Percentiles rank a stretch among this genome's conserved stretches.
Conservation (phyloP, 352 stramenopile genomes). For the Peronospora destructor region DNA sequence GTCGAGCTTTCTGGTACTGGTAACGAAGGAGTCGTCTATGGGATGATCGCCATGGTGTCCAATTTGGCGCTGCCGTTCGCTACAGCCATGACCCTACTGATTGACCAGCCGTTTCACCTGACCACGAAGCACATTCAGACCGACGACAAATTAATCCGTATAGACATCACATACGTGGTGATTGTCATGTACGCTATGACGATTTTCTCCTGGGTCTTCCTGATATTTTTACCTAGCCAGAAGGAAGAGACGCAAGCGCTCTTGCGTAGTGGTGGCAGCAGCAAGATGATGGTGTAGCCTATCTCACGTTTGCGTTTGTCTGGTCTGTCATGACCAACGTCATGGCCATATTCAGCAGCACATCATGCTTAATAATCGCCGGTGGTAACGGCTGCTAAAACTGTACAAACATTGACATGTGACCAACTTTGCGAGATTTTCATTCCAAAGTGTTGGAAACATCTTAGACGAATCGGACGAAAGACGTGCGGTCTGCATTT, state of each 20-base stretch:
- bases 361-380: constrained; percentile 32
- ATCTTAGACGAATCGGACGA: too few species aligned
- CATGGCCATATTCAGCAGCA: constrained; percentile 27
- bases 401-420: too few species aligned
- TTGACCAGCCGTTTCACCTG: constrained; percentile 32
- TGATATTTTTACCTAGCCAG: constrained; percentile 25
- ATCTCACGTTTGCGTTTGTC: constrained; percentile 27
- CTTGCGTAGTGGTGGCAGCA: constrained; percentile 24
- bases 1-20: constrained; percentile 35
- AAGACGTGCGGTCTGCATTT: too few species aligned
- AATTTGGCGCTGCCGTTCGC: constrained; percentile 30
- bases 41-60: constrained; percentile 28
- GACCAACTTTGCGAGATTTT: too few species aligned
- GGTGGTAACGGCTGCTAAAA: constrained; percentile 32
- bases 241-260: constrained; percentile 32
- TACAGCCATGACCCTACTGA: constrained; percentile 25
- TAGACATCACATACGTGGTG: constrained; percentile 34
- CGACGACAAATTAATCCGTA: constrained; percentile 26
- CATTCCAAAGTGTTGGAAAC: too few species aligned
- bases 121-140: constrained; percentile 22
- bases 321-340: constrained; percentile 29
- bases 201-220: constrained; percentile 25
- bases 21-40: constrained; percentile 41
- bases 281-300: constrained; percentile 25
- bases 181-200: constrained; percentile 35